Base-by-base conservation (phyloP, 371 early-diverging fungal species). In the Mortierella sp. region DNA sequence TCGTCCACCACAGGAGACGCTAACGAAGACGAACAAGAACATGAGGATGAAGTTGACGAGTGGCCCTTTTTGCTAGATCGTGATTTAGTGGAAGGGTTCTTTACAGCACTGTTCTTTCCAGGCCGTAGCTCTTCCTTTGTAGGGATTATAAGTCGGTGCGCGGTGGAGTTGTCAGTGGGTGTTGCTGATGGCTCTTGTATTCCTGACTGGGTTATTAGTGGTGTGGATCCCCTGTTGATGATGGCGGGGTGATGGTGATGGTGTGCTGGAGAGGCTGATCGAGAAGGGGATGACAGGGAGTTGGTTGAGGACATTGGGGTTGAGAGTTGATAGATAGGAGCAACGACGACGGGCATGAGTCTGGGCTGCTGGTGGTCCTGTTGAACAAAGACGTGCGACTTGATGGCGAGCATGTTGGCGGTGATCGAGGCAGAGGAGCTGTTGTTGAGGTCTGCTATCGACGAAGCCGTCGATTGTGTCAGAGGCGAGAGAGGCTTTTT, bases 381-480 rank as follows among this genome's bases (percentile, higher is more conserved):
- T 26, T 68, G 78, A 16, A 41, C 61, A 58, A 73, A 43, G 11
- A 50, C 68, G 10, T 73, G 45, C 13, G 69, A 65, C 24, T 70
- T 80, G 50, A 80, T 77, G 14, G 45, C 77, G 40, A 73, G 68
- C 58, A 66, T 19, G 64, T 64, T 73, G 16, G 81, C 71, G 16
- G 71, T 77, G 37, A 74, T 77, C 4, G 77, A 71, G 16, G 77
- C 81, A 8, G 81, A 77, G 41, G 77, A 76, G 31, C 55, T 19
- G 40, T 80, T 77, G 63, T 6, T 44, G 44, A 77, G 40, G 26
- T 80, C 73, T 24, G 70, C 70, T 26, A 70, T 73, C n/a, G 76
- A 75, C 0, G 77, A 80, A 0, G 69, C 19, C 24, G 67, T 63
- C 4, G 77, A 77, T 39, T 73, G 67, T 0, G 52, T 66, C 0